Conservation (phyloP, 2,329 filamentous ascomycete genomes). For the Fusarium concolor region DNA sequence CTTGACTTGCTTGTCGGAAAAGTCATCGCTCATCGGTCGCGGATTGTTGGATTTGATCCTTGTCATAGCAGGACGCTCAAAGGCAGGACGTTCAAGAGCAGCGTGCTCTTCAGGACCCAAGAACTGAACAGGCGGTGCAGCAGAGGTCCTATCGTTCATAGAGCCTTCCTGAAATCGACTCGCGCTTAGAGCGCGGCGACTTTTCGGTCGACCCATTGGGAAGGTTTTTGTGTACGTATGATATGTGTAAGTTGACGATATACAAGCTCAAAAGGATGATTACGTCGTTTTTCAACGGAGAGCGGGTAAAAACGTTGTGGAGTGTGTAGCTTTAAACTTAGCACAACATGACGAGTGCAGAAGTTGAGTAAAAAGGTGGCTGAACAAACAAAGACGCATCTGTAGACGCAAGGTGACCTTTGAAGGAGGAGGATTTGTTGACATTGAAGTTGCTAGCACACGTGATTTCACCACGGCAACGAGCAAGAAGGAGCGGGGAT, state of each 20-base stretch:
- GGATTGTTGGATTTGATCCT: constrained; percentile 23
- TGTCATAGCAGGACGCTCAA: constrained; percentile 46
- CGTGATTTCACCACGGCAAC: constrained; percentile 53
- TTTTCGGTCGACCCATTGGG: constrained; percentile 48
- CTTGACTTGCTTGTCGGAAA: constrained; percentile 49
- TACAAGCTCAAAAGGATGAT: constrained; percentile 22
- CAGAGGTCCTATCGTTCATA: constrained; percentile 84
- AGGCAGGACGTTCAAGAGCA: constrained; percentile 48
- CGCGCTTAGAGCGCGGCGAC: constrained; percentile 51
- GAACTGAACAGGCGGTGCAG: constrained; percentile 76
- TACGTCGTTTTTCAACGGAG: constrained; percentile 11
- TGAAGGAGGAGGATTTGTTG: constrained; percentile 42
- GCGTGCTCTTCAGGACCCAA: constrained; percentile 58
- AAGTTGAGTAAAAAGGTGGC: constrained; percentile 15
- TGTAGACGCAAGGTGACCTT: constrained; percentile 2
- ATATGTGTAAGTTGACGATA: constrained; percentile 13
- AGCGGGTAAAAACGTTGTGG: constrained; percentile 18
- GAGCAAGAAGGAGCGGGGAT: constrained; percentile 32
- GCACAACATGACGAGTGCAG: constrained; percentile 15
- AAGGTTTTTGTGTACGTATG: constrained; percentile 19
- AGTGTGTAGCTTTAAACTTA: constrained; percentile 1
- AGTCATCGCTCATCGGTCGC: constrained; percentile 48
- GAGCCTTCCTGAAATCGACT: constrained; percentile 81
- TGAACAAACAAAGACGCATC: constrained; percentile 27
- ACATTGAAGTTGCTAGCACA: constrained; percentile 36